Percentiles rank a stretch among this genome's conserved stretches.
These are phyloP conservation scores for Sphenostylis stenocarpa DNA, from an alignment of 306 rosid genomes.

Conservation along the genomic window DNA sequence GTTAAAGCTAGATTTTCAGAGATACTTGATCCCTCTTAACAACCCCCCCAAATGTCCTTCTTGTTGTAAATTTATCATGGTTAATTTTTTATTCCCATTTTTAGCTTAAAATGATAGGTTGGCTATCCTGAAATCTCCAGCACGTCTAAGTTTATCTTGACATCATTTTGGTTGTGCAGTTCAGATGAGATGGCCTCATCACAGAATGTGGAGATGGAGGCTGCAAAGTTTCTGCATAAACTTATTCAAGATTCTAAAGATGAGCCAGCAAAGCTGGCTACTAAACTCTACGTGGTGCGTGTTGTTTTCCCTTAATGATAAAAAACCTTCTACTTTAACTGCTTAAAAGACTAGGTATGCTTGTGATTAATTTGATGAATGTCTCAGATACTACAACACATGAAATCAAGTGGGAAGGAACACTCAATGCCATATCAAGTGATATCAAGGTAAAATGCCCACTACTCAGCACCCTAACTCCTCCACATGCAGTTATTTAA, in stretches of 20 bases:
- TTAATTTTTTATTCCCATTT: not conserved
- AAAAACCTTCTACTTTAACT: not conserved
- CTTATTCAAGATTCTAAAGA: constrained; percentile 98
- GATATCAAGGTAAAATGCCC: constrained; percentile 73
- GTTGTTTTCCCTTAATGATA: constrained; percentile 26
- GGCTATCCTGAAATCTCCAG: not conserved
- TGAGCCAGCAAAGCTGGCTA: constrained; percentile 95
- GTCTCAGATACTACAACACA: constrained; percentile 92
- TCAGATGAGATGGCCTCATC: constrained; percentile 72
- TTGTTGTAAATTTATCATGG: not conserved
- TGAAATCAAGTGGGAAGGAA: constrained; percentile 99
- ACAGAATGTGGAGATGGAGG: constrained; percentile 97
- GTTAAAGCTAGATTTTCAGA: not conserved
- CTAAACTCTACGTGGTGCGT: constrained; percentile 93
- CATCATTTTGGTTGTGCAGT: constrained; percentile 40
- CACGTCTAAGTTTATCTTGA: constrained; percentile 8
- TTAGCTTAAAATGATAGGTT: not conserved
- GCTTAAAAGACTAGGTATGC: not conserved
- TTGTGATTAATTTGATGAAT: constrained; percentile 20
- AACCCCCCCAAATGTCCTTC: not conserved
- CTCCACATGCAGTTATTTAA: constrained; percentile 4
- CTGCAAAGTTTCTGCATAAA: constrained; percentile 97
- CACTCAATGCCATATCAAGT: constrained; percentile 99
- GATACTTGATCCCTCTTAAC: not conserved
- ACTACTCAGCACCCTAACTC: not conserved